Conservation (phyloP, 1,284 basidiomycete genomes). For the Sanghuangporus baumii region DNA sequence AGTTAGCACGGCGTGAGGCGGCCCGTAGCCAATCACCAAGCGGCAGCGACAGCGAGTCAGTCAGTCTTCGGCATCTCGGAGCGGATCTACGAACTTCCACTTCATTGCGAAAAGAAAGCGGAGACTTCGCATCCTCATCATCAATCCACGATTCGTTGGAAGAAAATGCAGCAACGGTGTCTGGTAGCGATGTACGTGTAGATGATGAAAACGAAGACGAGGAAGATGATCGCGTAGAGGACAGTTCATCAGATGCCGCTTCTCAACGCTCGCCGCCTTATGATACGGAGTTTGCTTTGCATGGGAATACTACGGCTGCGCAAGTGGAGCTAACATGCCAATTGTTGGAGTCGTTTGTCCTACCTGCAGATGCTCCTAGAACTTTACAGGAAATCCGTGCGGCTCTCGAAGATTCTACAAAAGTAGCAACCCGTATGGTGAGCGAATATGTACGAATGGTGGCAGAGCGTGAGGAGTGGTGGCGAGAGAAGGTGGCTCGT, state of each 20-base stretch:
- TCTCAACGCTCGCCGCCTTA: conserved; percentile 50
- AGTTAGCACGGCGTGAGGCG: conserved; percentile 42
- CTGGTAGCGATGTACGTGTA: conserved; percentile 7
- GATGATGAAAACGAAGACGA: conserved; percentile 29
- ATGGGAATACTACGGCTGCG: conserved; percentile 70
- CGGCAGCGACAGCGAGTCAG: conserved; percentile 2
- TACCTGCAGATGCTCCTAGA: conserved; percentile 30
- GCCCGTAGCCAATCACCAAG: conserved; percentile 8
- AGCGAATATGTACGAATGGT: conserved; percentile 71
- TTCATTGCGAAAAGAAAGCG: conserved; percentile 1
- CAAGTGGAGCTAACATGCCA: conserved; percentile 78
- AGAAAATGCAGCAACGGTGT: neutral
- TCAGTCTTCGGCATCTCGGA: conserved; percentile 4
- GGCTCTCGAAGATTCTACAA: conserved; percentile 63
- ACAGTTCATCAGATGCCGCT: conserved; percentile 19
- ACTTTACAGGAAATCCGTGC: conserved; percentile 44
- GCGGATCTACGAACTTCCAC: conserved; percentile 11
- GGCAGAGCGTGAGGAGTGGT: conserved; percentile 81
- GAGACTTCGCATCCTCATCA: conserved; percentile 2
- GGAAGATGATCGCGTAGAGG: conserved; percentile 30
- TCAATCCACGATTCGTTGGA: conserved; percentile 12
- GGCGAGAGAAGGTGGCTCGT: conserved; percentile 50
- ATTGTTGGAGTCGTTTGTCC: conserved; percentile 50
- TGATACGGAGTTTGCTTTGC: conserved; percentile 61
- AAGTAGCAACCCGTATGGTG: conserved; percentile 53